Conservation (phyloP, 108 stramenopile species). For the Conticribra guillardii region DNA sequence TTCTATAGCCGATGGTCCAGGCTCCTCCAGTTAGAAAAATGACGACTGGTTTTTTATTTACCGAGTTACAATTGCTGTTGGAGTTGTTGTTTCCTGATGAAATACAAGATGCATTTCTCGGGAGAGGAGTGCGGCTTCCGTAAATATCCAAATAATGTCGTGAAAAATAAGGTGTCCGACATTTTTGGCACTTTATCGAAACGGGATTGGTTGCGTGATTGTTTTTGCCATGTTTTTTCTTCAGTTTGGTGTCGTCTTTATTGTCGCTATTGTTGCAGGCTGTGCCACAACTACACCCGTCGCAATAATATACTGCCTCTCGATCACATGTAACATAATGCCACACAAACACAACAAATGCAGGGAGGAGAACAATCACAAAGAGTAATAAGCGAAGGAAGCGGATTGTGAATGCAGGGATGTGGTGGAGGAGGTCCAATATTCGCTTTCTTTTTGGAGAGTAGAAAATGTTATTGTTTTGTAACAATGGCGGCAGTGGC, state of each 20-base stretch:
- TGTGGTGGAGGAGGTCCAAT: slow-evolving; percentile 13
- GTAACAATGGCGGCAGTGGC: too few relatives aligned
- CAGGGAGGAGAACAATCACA: slow-evolving; percentile 54
- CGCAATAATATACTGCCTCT: slow-evolving; percentile 43
- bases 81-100: background rate
- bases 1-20: slow-evolving; percentile 85
- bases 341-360: slow-evolving; percentile 60
- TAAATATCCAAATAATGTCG: slow-evolving; percentile 49
- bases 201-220: background rate
- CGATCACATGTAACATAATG: slow-evolving; percentile 63
- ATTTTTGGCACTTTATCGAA: background rate
- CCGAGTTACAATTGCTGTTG: slow-evolving; percentile 1
- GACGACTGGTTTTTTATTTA: slow-evolving; percentile 55
- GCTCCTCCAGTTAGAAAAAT: slow-evolving; percentile 76
- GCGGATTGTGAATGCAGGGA: slow-evolving; percentile 31
- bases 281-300: background rate
- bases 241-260: slow-evolving; percentile 3
- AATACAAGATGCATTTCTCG: background rate
- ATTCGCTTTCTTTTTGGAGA: slow-evolving; percentile 14
- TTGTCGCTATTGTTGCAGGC: slow-evolving; percentile 18
- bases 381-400: slow-evolving; percentile 53
- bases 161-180: slow-evolving; percentile 2
- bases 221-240: background rate
- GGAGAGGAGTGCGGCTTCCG: slow-evolving; percentile 13
- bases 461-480: background rate